phyloP scores from a whole-genome alignment of 352 stramenopile genomes.

The Pythium brassicae region DNA sequence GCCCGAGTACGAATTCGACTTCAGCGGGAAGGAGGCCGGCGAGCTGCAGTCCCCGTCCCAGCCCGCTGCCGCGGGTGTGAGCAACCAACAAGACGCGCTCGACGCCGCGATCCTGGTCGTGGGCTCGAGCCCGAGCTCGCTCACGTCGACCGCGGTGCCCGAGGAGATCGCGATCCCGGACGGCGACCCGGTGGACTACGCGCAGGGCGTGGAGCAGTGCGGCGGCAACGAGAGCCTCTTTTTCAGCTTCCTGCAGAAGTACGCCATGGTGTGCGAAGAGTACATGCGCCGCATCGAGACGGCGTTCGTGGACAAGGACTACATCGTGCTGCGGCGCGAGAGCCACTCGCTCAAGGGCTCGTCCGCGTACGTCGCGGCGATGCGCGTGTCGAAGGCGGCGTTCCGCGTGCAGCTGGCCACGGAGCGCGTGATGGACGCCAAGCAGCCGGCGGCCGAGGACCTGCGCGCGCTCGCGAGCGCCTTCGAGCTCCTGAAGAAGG shows the following conservation, averaged over 20 bases:
- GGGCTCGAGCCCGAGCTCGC: conserved; percentile 35
- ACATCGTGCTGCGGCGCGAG: conserved; percentile 60
- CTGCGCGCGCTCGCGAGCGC: conserved; percentile 33
- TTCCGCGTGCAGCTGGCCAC: conserved; percentile 77
- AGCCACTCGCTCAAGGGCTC: conserved; percentile 87
- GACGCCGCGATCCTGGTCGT: conserved; percentile 23
- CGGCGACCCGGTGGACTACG: conserved; percentile 78
- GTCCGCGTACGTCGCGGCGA: conserved; percentile 77
- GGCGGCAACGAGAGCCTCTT: conserved; percentile 81
- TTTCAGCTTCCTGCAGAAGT: conserved; percentile 79
- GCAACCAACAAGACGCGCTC: conserved; percentile 18
- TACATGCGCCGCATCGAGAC: conserved; percentile 77
- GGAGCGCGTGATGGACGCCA: conserved; percentile 68
- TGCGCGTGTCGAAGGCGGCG: conserved; percentile 78
- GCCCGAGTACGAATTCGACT: conserved; percentile 10
- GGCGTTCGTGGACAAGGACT: conserved; percentile 47
- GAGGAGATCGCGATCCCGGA: conserved; percentile 75
- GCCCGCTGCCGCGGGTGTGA: neutral
- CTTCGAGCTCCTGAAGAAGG: conserved; percentile 61
- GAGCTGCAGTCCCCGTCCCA: neutral
- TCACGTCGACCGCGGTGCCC: conserved; percentile 37
- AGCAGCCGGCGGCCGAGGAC: conserved; percentile 26
- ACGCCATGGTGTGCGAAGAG: conserved; percentile 59
- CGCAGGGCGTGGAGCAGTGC: conserved; percentile 76
- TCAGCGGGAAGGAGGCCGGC: neutral